Evolutionary conservation across 2,329 filamentous ascomycete species (phyloP).

Genomic region (Zymoseptoria ardabiliae): DNA sequence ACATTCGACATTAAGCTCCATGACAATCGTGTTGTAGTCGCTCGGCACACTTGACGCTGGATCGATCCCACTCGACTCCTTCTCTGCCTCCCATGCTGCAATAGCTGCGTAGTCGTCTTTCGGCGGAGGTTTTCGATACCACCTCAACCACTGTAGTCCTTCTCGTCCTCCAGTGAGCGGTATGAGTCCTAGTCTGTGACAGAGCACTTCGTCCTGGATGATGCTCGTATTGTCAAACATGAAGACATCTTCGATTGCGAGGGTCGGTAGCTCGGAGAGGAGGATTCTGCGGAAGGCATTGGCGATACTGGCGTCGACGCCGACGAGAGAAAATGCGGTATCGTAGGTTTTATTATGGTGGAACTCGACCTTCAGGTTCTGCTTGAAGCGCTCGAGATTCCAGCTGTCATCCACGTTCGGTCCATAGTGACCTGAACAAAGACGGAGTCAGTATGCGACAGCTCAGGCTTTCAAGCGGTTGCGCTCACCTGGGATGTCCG

Average conservation of each 20-base stretch:
- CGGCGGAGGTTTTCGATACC: conserved; percentile 63
- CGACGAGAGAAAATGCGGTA: conserved; percentile 82
- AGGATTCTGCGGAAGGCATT: conserved; percentile 97
- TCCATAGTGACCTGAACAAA: conserved; percentile 57
- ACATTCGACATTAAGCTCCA: conserved; percentile 72
- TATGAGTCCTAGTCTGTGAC: conserved; percentile 81
- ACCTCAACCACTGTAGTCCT: conserved; percentile 74
- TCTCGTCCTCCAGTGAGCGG: conserved; percentile 74
- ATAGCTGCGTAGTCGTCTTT: conserved; percentile 48
- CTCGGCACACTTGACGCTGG: conserved; percentile 41
- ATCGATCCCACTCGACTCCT: conserved; percentile 38
- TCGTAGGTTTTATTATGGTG: conserved; percentile 74
- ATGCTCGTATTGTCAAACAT: conserved; percentile 96
- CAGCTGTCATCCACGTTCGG: conserved; percentile 81
- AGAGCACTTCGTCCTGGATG: conserved; percentile 94
- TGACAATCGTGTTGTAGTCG: conserved; percentile 81
- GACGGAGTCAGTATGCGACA: neutral
- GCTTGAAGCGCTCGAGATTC: conserved; percentile 65
- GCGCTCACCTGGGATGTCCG: conserved; percentile 62
- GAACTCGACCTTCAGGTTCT: conserved; percentile 68
- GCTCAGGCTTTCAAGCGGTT: neutral
- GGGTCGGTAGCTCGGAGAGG: conserved; percentile 85
- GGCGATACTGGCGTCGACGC: conserved; percentile 84
- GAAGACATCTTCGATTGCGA: conserved; percentile 91
- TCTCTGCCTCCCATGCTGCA: conserved; percentile 31